Percentiles rank a stretch among this genome's conserved stretches.
Conservation (phyloP, 1,139 yeast species). For the Ogataea hybrid region DNA sequence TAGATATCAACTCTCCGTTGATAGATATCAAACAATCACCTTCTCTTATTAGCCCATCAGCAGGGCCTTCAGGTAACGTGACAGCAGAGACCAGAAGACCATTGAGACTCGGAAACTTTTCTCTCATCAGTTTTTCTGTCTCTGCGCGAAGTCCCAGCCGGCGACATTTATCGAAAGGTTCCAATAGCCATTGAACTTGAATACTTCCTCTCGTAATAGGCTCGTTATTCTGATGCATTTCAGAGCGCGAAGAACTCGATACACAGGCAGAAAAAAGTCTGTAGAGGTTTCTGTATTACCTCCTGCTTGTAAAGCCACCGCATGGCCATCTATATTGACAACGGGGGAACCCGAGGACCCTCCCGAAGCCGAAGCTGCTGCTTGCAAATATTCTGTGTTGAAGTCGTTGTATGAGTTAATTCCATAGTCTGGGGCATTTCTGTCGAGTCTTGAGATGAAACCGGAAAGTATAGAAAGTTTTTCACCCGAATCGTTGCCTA, state of each 20-base stretch:
- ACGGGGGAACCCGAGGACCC: constrained; percentile 97
- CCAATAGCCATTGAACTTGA: constrained; percentile 85
- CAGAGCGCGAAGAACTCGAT: constrained; percentile 79
- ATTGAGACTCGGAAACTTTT: constrained; percentile 67
- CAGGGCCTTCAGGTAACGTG: constrained; percentile 86
- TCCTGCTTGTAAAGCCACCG: constrained; percentile 93
- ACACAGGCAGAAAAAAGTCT: constrained; percentile 85
- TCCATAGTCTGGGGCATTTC: constrained; percentile 96
- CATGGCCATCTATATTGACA: constrained; percentile 81
- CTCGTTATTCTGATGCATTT: constrained; percentile 59
- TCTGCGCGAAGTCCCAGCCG: constrained; percentile 79
- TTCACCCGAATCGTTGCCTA: constrained; percentile 97
- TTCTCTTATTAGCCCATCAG: constrained; percentile 68
- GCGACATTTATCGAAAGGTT: constrained; percentile 88
- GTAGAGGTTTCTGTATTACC: constrained; percentile 91
- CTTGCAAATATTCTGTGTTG: constrained; percentile 94
- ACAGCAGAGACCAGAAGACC: constrained; percentile 86
- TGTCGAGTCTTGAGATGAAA: constrained; percentile 83
- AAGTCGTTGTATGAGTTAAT: constrained; percentile 88
- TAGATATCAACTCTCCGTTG: constrained; percentile 61
- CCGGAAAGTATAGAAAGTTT: constrained; percentile 87
- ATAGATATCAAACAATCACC: constrained; percentile 84
- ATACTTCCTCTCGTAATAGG: constrained; percentile 82
- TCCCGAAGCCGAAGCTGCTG: constrained; percentile 94
- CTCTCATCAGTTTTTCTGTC: constrained; percentile 69